Conservation (phyloP, 2,329 filamentous ascomycete species). For the Colletotrichum lindemuthianum region DNA sequence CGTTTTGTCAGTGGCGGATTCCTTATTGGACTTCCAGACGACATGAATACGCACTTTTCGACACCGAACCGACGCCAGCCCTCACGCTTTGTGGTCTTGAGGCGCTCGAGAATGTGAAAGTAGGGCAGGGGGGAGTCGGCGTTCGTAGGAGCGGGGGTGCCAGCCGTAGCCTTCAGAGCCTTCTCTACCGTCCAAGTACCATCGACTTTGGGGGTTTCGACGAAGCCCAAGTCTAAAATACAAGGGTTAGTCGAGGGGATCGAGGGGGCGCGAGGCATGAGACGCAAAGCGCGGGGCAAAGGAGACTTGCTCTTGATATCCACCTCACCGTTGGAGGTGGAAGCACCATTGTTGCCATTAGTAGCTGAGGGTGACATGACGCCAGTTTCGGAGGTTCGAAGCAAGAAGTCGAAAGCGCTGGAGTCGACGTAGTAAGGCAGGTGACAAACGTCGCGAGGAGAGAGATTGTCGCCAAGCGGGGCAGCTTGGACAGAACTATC, state of each 20-base stretch:
- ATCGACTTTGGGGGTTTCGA: slow-evolving; percentile 38
- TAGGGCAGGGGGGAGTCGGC: slow-evolving; percentile 84
- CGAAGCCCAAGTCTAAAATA: slow-evolving; percentile 38
- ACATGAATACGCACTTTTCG: slow-evolving; percentile 51
- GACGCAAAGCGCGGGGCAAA: too few relatives aligned
- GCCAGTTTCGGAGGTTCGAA: neutral
- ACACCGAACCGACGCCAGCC: slow-evolving; percentile 94
- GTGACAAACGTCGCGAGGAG: too few relatives aligned
- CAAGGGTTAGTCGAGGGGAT: neutral
- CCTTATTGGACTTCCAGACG: too few relatives aligned
- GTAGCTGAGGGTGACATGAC: slow-evolving; percentile 18
- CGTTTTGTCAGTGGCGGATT: slow-evolving; percentile 30
- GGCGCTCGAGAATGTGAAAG: slow-evolving; percentile 91
- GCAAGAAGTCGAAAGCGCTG: neutral
- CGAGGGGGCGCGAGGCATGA: neutral
- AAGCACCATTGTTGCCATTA: slow-evolving; percentile 13
- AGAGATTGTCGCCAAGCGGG: too few relatives aligned
- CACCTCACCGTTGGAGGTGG: slow-evolving; percentile 20
- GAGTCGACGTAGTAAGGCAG: too few relatives aligned
- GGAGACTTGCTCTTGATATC: slow-evolving; percentile 31
- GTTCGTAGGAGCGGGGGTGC: slow-evolving; percentile 61
- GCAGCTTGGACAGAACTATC: too few relatives aligned
- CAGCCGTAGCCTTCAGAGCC: slow-evolving; percentile 32
- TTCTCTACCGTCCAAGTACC: slow-evolving; percentile 41
- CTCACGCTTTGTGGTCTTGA: slow-evolving; percentile 97